Percentiles rank a stretch among this genome's conserved stretches.
These are phyloP conservation scores for Cryphonectria carpinicola DNA, from an alignment of 2,329 filamentous ascomycete species.

Conservation along the genomic window DNA sequence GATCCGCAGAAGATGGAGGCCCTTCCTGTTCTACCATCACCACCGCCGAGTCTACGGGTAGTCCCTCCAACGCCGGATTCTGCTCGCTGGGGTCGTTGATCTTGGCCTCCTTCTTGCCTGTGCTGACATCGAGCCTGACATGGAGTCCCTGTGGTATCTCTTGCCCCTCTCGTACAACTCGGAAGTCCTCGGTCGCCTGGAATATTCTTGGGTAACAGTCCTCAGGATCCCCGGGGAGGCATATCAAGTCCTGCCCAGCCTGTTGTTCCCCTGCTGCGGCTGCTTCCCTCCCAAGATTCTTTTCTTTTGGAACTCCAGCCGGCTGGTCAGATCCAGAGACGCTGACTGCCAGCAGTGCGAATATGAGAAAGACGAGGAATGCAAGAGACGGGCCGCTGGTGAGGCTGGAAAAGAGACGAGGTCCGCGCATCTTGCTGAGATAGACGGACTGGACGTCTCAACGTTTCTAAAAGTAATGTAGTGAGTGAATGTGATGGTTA, in stretches of 20 bases:
- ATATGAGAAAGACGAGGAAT: constrained; percentile 20
- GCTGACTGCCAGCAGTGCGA: constrained; percentile 23
- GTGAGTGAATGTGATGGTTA: background rate
- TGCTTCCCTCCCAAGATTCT: constrained; percentile 4
- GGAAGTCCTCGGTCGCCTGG: constrained; percentile 66
- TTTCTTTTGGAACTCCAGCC: background rate
- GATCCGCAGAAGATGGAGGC: constrained; percentile 41
- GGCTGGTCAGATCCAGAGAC: constrained; percentile 4
- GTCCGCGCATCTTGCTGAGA: constrained; percentile 9
- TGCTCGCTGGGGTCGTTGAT: constrained; percentile 62
- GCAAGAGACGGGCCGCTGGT: constrained; percentile 12
- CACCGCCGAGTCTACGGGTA: constrained; percentile 56
- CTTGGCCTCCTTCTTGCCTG: constrained; percentile 68
- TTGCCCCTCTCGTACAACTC: constrained; percentile 65
- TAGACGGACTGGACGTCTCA: background rate
- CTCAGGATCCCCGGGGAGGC: constrained; percentile 60
- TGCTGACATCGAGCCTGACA: constrained; percentile 66
- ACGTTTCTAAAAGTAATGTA: background rate
- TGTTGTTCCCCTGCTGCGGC: background rate
- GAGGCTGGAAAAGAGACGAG: background rate
- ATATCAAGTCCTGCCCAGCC: constrained; percentile 58
- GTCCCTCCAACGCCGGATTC: constrained; percentile 51
- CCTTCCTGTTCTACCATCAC: constrained; percentile 60
- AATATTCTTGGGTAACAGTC: constrained; percentile 72
- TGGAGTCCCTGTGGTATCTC: constrained; percentile 68